phyloP scores from a whole-genome alignment of 352 stramenopile species.

The Phytophthora citricola region DNA sequence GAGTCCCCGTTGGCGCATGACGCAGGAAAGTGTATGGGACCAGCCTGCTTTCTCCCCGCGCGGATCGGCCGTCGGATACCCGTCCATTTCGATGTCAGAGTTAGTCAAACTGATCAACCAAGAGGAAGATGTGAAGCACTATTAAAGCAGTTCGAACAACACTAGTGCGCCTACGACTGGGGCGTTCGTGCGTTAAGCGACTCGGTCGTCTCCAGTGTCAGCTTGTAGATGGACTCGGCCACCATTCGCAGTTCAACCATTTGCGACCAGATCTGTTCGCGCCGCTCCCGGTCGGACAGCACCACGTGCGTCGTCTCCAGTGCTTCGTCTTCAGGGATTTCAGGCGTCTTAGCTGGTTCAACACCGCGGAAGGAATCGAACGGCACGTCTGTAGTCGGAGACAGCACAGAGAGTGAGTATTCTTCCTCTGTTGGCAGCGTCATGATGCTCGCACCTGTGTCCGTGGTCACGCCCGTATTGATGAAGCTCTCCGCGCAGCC shows the following conservation, averaged over 20 bases:
- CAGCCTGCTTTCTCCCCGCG: slow-evolving; percentile 9
- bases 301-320: slow-evolving; percentile 2
- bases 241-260: slow-evolving; percentile 57
- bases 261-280: slow-evolving; percentile 48
- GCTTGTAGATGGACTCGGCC: slow-evolving; percentile 57
- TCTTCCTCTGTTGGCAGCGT: slow-evolving; percentile 26
- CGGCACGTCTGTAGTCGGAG: slow-evolving; percentile 26
- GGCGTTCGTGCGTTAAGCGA: slow-evolving; percentile 24
- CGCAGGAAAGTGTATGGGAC: slow-evolving; percentile 2
- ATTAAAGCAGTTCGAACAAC: neutral
- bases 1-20: slow-evolving; percentile 2
- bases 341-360: neutral
- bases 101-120: slow-evolving; percentile 8
- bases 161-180: neutral
- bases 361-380: slow-evolving; percentile 38
- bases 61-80: slow-evolving; percentile 6
- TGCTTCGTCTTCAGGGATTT: slow-evolving; percentile 4
- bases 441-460: slow-evolving; percentile 28
- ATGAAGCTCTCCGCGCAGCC: slow-evolving; percentile 9
- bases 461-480: slow-evolving; percentile 30
- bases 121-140: neutral
- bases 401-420: slow-evolving; percentile 28
- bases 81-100: slow-evolving; percentile 16
- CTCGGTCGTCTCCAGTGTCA: slow-evolving; percentile 40
- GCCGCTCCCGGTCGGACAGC: slow-evolving; percentile 32